Evolutionary conservation across 805 yeast genomes (phyloP), one percentile per base, ranked within the genome.

Genomic region (Lipomyces chichibuensis): DNA sequence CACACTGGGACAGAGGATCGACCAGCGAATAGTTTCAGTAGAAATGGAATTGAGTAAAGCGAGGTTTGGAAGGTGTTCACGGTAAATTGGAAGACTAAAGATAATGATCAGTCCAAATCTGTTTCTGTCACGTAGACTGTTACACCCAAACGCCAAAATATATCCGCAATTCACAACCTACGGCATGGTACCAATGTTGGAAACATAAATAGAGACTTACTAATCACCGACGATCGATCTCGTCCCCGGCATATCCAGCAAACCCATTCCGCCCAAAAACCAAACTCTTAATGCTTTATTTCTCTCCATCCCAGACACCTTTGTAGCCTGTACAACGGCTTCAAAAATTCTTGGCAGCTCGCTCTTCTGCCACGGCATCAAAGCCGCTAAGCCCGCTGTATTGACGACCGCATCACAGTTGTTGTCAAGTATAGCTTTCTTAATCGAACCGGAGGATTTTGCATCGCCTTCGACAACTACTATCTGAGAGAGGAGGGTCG

Each of bases 381-480:
- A 23, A 13, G 55, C 55, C 13, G 55, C 55, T 20, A 52, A 20
- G 20, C 55, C 55, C n/a, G 55, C 55, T 4, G 55, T 52, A 23
- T 52, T 52, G 55, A 52, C 32, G 3, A 52, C 55, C 9, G 55
- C 55, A 23, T 52, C 55, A 32, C 55, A 52, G 11, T 27, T 32
- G 2, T 52, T 20, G 32, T 52, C 55, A 23, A 52, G 17, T 20
- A 52, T 52, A 1, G 55, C 33, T 4, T 23, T 52, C 55, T 52
- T 52, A 32, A 52, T 23, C 29, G 27, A 23, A 11, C n/a, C 55
- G 32, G 29, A 20, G 4, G 27, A 52, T 23, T 25, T 52, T 32
- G 55, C 55, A 23, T 52, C 55, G 55, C 55, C 55, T 23, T 52
- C 55, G 32, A 52, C 55, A 52, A 52, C 27, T 52, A 14, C n/a